These are phyloP conservation scores for Lepidium aucheri DNA, from an alignment of 345 rosid genomes.

Conservation along the genomic window DNA sequence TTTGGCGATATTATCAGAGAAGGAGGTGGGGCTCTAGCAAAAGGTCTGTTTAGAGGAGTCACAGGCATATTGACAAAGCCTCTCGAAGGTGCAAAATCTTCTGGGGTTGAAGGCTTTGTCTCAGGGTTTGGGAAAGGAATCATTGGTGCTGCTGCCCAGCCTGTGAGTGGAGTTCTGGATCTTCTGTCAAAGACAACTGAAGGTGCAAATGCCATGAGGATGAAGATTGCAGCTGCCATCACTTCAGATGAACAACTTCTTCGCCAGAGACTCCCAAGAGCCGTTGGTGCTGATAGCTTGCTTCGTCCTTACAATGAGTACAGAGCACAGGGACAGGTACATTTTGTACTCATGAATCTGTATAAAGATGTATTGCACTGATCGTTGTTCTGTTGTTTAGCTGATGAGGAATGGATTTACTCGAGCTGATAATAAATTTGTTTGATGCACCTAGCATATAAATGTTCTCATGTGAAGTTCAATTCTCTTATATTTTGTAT, in stretches of 20 bases:
- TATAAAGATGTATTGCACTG: not conserved
- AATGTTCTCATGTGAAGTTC: not conserved
- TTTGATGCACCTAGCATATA: not conserved
- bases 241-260: slow-evolving; percentile 98
- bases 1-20: slow-evolving; percentile 90
- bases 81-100: slow-evolving; percentile 92
- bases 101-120: slow-evolving; percentile 97
- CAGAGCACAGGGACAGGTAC: slow-evolving; percentile 96
- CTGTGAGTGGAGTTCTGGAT: slow-evolving; percentile 97
- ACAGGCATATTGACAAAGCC: slow-evolving; percentile 98
- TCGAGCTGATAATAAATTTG: not conserved
- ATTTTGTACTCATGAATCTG: not conserved
- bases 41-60: slow-evolving; percentile 95
- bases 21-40: slow-evolving; percentile 99
- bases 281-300: slow-evolving; percentile 81
- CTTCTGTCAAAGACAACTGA: slow-evolving; percentile 97
- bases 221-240: slow-evolving; percentile 93
- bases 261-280: slow-evolving; percentile 89
- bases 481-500: slow-evolving; percentile 8
- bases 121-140: slow-evolving; percentile 98
- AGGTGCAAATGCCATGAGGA: slow-evolving; percentile 99
- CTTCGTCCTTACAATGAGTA: slow-evolving; percentile 81
- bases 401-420: not conserved
- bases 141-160: slow-evolving; percentile 98
- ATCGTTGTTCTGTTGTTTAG: not conserved